Evolutionary conservation across 2,329 filamentous ascomycete genomes (phyloP), one percentile per base, ranked within the genome.

Genomic region (Apiospora phragmitis): DNA sequence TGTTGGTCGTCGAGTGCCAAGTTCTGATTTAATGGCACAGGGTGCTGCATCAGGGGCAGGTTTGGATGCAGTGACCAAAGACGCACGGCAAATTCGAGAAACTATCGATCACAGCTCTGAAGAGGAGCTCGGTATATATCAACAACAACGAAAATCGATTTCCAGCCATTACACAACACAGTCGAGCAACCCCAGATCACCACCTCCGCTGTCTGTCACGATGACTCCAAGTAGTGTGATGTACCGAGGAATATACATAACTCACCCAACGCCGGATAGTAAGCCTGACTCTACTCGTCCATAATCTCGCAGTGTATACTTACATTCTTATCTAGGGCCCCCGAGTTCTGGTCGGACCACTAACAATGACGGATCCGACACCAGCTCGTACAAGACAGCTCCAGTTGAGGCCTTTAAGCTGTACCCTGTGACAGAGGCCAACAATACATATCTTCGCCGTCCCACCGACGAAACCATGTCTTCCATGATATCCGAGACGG

Each of bases 401-500:
- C 72, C 71, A 38, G 76, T 74, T 32, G 71, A 73, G 65, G 71
- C 67, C 21, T 71, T 75, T 21, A 72, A 72, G n/a, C 67, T 73
- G 24, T 71, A 75, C 16, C 45, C 71, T 35, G 71, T 68, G 49
- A 51, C 24, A 12, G 49, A 14, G 18, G 14, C 65, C 32, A 71
- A 67, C 21, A 42, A 26, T 38, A 70, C 71, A 16, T 45, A 68
- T 4, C 51, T 69, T 11, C 73, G 73, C n/a, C 69, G 68, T 45
- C 70, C 62, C 38, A 71, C 69, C 24, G 68, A 67, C 12, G 75
- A 76, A n/a, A 70, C 69, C 26, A 38, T 67, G 14, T 79, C 78
- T 11, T 41, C 70, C 1, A 71, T 75, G 8, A 72, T 73, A 8
- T 82, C 83, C 1, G 81, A 83, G 67, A 80, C 80, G n/a, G 77